Conservation (phyloP, 1,284 basidiomycete genomes). For the Pseudozyma sp. region DNA sequence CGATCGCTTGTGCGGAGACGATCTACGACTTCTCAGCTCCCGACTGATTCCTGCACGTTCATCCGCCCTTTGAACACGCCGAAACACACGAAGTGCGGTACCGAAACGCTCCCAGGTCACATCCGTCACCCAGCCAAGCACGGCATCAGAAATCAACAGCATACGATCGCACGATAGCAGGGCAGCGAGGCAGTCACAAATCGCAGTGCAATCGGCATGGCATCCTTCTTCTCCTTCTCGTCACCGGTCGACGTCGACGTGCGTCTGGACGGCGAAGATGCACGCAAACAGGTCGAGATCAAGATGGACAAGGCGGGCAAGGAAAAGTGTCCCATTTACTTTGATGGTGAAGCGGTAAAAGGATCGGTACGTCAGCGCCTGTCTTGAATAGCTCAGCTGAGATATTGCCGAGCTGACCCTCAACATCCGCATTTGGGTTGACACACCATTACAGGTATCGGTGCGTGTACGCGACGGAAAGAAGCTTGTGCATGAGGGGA, state of each 20-base stretch:
- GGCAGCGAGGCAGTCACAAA: no score
- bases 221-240: conserved; percentile 87
- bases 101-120: neutral
- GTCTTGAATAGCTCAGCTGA: neutral
- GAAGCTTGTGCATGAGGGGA: conserved; percentile 93
- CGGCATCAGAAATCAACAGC: neutral
- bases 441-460: conserved; percentile 75
- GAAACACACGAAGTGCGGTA: no score
- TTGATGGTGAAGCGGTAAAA: conserved; percentile 88
- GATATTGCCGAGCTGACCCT: neutral
- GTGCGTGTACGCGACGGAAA: conserved; percentile 94
- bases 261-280: conserved; percentile 82
- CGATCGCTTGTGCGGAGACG: no score
- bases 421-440: neutral
- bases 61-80: no score
- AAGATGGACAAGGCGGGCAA: conserved; percentile 80
- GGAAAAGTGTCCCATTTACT: conserved; percentile 89
- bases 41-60: no score
- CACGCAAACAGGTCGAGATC: conserved; percentile 78
- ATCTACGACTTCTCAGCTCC: no score
- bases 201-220: conserved; percentile 71
- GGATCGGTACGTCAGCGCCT: conserved; percentile 79
- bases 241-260: conserved; percentile 92
- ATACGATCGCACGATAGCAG: no score
- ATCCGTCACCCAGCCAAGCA: neutral